These are phyloP conservation scores for Acidiella bohemica DNA, from an alignment of 495 filamentous ascomycete species.

Conservation along the genomic window DNA sequence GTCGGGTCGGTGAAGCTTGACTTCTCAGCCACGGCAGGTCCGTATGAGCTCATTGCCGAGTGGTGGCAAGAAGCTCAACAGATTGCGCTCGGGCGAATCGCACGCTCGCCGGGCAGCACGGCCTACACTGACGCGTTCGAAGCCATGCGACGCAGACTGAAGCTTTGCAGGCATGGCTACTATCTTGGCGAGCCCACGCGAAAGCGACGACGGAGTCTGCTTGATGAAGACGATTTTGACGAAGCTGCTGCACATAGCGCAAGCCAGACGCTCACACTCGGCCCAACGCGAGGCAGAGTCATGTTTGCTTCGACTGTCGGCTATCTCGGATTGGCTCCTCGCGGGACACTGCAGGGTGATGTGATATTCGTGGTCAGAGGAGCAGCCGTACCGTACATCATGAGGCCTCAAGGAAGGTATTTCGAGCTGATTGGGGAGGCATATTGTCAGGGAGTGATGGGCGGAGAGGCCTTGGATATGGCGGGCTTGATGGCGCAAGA, in stretches of 20 bases:
- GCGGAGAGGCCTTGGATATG: slow-evolving; percentile 11
- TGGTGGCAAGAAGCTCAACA: slow-evolving; percentile 17
- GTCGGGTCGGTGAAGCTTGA: slow-evolving; percentile 8
- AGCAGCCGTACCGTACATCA: slow-evolving; percentile 13
- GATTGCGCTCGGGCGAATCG: slow-evolving; percentile 12
- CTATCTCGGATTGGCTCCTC: slow-evolving; percentile 13
- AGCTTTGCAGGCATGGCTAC: slow-evolving; percentile 15
- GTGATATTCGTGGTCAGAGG: slow-evolving; percentile 13
- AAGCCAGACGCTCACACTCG: slow-evolving; percentile 9
- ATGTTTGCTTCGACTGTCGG: slow-evolving; percentile 12
- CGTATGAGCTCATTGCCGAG: slow-evolving; percentile 1
- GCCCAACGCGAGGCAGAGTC: slow-evolving; percentile 15
- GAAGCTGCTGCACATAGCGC: slow-evolving; percentile 5
- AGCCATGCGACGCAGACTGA: slow-evolving; percentile 8
- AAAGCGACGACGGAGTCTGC: slow-evolving; percentile 5
- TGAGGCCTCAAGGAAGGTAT: slow-evolving; percentile 4
- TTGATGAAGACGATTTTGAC: slow-evolving; percentile 5
- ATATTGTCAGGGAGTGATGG: slow-evolving; percentile 16
- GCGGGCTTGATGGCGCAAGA: slow-evolving; percentile 3
- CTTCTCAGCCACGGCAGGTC: not conserved
- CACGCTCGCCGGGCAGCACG: slow-evolving; percentile 15
- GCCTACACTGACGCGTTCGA: slow-evolving; percentile 14
- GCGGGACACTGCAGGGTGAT: slow-evolving; percentile 14
- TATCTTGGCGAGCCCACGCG: slow-evolving; percentile 3
- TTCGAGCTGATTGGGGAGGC: slow-evolving; percentile 17